A percentile compares a stretch with the other conserved stretches of the same genome.
Evolutionary conservation across 2,329 filamentous ascomycete genomes (phyloP).

Genomic region (Pseudomassariella vexata): DNA sequence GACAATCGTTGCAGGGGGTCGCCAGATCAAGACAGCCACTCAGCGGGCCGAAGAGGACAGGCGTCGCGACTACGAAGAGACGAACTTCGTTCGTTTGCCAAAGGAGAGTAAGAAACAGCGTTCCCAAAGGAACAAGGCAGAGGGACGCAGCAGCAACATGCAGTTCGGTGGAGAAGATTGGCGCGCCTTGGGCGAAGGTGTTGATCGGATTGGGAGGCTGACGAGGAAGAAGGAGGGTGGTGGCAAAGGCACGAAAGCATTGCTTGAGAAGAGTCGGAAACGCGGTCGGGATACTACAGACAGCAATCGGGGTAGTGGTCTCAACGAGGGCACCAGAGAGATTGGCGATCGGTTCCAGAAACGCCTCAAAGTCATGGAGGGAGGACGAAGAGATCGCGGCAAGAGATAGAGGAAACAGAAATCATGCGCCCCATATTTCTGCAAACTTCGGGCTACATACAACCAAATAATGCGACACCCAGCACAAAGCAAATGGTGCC

Average conservation of each 20-base stretch:
- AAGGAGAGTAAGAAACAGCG: constrained; percentile 82
- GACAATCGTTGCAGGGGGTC: constrained; percentile 74
- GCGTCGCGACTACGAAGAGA: constrained; percentile 81
- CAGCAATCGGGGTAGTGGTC: constrained; percentile 59
- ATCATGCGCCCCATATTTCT: no score
- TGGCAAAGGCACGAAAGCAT: constrained; percentile 48
- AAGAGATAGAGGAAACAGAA: constrained; percentile 21
- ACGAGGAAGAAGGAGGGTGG: constrained; percentile 63
- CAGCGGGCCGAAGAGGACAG: constrained; percentile 76
- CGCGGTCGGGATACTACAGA: constrained; percentile 63
- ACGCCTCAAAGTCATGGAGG: constrained; percentile 50
- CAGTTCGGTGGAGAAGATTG: constrained; percentile 86
- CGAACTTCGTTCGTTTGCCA: constrained; percentile 83
- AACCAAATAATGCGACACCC: no score
- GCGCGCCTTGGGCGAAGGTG: constrained; percentile 75
- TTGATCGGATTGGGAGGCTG: constrained; percentile 79
- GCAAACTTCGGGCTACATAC: no score
- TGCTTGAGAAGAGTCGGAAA: constrained; percentile 84
- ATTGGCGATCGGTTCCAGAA: constrained; percentile 74
- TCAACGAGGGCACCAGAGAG: constrained; percentile 36
- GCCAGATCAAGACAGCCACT: constrained; percentile 69
- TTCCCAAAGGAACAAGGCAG: constrained; percentile 54
- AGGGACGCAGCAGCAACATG: constrained; percentile 52
- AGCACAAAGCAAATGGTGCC: no score
- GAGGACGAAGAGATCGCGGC: constrained; percentile 31